phyloP scores from a whole-genome alignment of 2,329 filamentous ascomycete species.

The Penicillium hesseltinei region DNA sequence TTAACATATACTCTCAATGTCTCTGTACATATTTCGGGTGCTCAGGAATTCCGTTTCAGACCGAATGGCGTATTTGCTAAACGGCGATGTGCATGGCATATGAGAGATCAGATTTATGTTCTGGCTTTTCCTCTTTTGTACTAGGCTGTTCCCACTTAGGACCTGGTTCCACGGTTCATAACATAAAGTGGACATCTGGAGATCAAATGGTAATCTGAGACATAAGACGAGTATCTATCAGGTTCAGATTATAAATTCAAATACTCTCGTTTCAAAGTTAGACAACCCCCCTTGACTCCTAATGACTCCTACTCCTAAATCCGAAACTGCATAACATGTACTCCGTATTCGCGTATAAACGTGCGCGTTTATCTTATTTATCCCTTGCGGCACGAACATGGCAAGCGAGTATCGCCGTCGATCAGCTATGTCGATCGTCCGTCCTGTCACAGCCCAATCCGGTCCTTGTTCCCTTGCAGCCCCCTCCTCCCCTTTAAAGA shows the following conservation, averaged over 20 bases:
- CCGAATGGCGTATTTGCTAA: conserved; percentile 2
- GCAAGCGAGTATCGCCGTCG: conserved; percentile 6
- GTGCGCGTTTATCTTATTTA: conserved; percentile 11
- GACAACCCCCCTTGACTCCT: background rate
- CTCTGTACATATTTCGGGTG: conserved; percentile 17
- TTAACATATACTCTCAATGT: background rate
- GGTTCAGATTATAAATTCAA: background rate
- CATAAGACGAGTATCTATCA: background rate
- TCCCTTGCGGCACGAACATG: conserved; percentile 18
- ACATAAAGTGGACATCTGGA: background rate
- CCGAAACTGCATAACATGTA: background rate
- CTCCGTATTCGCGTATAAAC: conserved; percentile 3
- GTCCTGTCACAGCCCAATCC: conserved; percentile 18
- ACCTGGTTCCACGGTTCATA: conserved; percentile 1
- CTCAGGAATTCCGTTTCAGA: conserved; percentile 15
- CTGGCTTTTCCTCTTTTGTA: conserved; percentile 3
- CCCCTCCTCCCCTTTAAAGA: background rate
- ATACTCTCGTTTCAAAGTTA: background rate
- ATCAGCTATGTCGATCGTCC: conserved; percentile 2
- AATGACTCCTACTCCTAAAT: background rate
- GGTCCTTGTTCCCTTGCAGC: conserved; percentile 9
- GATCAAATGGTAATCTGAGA: background rate
- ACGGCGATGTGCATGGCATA: conserved; percentile 20
- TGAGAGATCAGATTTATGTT: conserved; percentile 23
- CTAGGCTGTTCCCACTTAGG: background rate